phyloP scores from a whole-genome alignment of 768 basidiomycete genomes.

The Infundibulicybe gibba region DNA sequence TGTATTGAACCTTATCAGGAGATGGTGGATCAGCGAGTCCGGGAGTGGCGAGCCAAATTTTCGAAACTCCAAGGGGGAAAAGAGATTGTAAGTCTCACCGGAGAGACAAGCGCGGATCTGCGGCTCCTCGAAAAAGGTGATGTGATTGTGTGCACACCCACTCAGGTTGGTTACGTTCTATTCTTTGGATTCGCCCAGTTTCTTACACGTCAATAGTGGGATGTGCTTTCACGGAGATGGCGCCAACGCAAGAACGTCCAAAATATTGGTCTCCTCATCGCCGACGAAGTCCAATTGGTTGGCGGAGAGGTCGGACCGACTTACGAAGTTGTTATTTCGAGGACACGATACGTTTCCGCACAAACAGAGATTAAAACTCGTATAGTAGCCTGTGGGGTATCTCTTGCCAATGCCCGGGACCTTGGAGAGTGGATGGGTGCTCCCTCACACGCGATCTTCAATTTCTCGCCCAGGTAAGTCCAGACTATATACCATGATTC shows the following conservation, averaged over 20 bases:
- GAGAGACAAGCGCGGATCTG: conserved; percentile 90
- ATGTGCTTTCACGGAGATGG: conserved; percentile 92
- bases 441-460: conserved; percentile 92
- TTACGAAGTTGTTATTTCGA: conserved; percentile 93
- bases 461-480: conserved; percentile 85
- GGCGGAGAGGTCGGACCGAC: conserved; percentile 95
- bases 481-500: background rate
- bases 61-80: conserved; percentile 82
- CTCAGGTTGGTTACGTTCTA: conserved; percentile 56
- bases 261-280: conserved; percentile 87
- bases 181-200: conserved; percentile 2
- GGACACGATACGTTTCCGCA: conserved; percentile 94
- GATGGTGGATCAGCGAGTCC: conserved; percentile 89
- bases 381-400: conserved; percentile 93
- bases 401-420: conserved; percentile 92
- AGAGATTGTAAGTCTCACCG: conserved; percentile 90
- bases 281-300: conserved; percentile 92
- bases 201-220: conserved; percentile 61
- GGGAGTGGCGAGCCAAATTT: conserved; percentile 90
- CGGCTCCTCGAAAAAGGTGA: conserved; percentile 88
- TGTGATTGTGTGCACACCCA: conserved; percentile 91
- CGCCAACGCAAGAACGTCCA: conserved; percentile 96
- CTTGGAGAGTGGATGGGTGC: conserved; percentile 98
- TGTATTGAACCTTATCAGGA: conserved; percentile 97
- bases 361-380: conserved; percentile 92